These are phyloP conservation scores for Umbilicus rupestris DNA, from an alignment of 164 flowering plant genomes.

Conservation along the genomic window DNA sequence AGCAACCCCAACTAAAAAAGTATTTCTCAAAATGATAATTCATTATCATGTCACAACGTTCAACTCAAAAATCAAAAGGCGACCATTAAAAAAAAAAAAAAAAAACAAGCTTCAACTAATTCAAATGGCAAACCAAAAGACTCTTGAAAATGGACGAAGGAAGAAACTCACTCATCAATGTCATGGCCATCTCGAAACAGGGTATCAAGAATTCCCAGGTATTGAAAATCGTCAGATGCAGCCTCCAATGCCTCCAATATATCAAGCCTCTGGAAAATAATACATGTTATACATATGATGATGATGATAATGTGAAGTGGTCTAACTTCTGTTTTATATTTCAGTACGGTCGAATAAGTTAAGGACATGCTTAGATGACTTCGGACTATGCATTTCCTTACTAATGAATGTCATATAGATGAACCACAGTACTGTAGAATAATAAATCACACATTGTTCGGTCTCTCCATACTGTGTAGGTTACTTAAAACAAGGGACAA, in stretches of 20 bases:
- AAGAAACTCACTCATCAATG: constrained; percentile 65
- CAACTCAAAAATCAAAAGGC: not conserved
- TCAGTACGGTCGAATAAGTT: not conserved
- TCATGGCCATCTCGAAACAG: constrained; percentile 28
- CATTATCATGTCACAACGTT: not conserved
- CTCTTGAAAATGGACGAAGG: not conserved
- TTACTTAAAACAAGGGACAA: not conserved
- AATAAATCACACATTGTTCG: not conserved
- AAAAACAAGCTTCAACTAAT: not conserved
- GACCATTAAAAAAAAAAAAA: too few species aligned
- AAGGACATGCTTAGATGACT: not conserved
- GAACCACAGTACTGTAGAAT: not conserved
- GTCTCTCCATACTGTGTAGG: not conserved
- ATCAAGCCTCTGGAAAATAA: constrained; percentile 64
- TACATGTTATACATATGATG: not conserved
- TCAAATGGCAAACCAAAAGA: not conserved
- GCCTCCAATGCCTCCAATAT: constrained; percentile 77
- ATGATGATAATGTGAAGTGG: not conserved
- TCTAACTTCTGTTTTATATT: not conserved
- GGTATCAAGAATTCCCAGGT: constrained; percentile 15
- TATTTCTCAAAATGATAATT: not conserved
- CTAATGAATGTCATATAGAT: not conserved
- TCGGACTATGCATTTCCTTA: not conserved
- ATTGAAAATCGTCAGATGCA: constrained; percentile 26
- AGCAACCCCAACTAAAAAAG: too few species aligned